Base-by-base conservation (phyloP, 2,329 filamentous ascomycete species). In the Lasiodiplodia hormozganensis region DNA sequence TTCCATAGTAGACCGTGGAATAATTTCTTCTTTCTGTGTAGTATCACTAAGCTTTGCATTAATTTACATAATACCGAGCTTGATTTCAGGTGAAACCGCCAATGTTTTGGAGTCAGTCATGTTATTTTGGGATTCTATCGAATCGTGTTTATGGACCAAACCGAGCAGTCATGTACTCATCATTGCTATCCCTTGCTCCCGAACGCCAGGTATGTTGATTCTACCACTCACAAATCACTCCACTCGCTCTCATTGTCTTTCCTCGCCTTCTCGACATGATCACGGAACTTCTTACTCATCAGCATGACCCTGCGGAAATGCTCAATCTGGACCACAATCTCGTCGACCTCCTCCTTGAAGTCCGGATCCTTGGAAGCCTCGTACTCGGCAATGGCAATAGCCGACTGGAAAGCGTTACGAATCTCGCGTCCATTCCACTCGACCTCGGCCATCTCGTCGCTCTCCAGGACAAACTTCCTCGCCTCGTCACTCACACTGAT, bases 371-470 rank as follows among this genome's bases (percentile, higher is more conserved):
- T 49, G 2, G 49, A 40, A 4, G 34, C 31, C 31, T 71, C 71
- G 28, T 57, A 70, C 47, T 71, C 67, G 2, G 73, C 73, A 14
- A 74, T 47, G 4, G 71, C 70, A 11, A 73, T 58, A 2, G 73
- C 72, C 2, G 71, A 73, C 43, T 74, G 73, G 58, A 70, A 72
- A 3, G 72, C 71, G 16, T 73, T 73, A 1, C 71, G 54, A 43
- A 73, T 73, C 43, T 73, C 71, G 4, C 71, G 62, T 0, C 70
- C 71, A 36, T 73, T 73, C 71, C 70, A 73, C 5, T 68, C 60
- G 16, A 34, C 38, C n/a, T n/a, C 21, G 16, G 31, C 56, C 43
- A 68, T 54, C 7, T 68, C 65, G 14, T 49, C 34, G 21, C 38
- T 31, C 1, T 64, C 49, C 8, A 64, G 21, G 3, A 68, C 47